Evolutionary conservation across 2,329 filamentous ascomycete genomes (phyloP), one percentile per base, ranked within the genome.

Genomic region (Fusarium annulatum): DNA sequence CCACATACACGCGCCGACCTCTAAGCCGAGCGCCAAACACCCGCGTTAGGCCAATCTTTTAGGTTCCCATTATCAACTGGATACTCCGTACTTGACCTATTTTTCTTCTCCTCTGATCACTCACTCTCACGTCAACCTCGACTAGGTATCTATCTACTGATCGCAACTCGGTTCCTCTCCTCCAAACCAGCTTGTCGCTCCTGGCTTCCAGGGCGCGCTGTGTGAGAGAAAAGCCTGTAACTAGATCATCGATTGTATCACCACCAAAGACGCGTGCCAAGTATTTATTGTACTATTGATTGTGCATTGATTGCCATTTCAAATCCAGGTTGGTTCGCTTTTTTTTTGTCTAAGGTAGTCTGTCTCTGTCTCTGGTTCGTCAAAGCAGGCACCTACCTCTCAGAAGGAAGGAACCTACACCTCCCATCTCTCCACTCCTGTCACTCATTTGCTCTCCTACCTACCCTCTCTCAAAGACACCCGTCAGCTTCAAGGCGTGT

Each of bases 171-270:
- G 58, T 33, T 62, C 59, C 62, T 71, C 70, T 76, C 51, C 69
- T 76, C 76, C 65, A 59, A 57, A 66, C 60, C 75, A 76, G 76
- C 70, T 52, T 77, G 76, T 71, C 75, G 75, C 72, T 76, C 71
- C 74, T 78, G 76, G 76, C 63, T 67, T 57, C 76, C 75, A 77
- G 76, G 76, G 65, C 73, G 76, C 73, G 76, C 75, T 78, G 76
- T 69, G 76, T 62, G 75, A 78, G 76, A 75, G 74, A 69, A 69
- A 69, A 60, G 67, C 45, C 61, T 56, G 64, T 51, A 34, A 34
- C 30, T 66, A 64, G 45, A 76, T 64, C 49, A 67, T 51, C 62
- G 72, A 67, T 53, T 72, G 72, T 62, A 72, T 51, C 15, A 67
- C 51, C 41, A 49, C 19, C 52, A 46, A 41, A 57, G 58, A 65